Evolutionary conservation across 768 basidiomycete species (phyloP).

Genomic region (Tremella mesenterica): DNA sequence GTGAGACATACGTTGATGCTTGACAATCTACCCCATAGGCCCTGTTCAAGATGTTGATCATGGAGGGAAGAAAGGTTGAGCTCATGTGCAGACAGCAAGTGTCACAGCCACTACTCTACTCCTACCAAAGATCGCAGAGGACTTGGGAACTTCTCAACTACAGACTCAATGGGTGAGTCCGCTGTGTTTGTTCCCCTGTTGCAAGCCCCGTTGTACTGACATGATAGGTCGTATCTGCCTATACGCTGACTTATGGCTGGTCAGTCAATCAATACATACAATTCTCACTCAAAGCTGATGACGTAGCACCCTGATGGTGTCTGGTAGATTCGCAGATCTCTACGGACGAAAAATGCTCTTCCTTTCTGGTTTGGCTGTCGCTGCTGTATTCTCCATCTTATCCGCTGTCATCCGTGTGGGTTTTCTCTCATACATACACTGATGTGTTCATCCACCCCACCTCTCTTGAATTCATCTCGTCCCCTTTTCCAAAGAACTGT

Average conservation of each 20-base stretch:
- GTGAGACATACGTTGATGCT: no score
- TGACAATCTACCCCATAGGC: no score
- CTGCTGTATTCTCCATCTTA: slow-evolving; percentile 53
- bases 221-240: slow-evolving; percentile 14
- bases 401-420: slow-evolving; percentile 16
- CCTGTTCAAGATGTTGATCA: no score
- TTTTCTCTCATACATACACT: not conserved
- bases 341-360: slow-evolving; percentile 66
- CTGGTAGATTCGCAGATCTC: slow-evolving; percentile 23
- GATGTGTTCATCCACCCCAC: not conserved
- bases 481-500: no score
- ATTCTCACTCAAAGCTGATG: not conserved
- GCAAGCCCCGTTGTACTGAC: no score
- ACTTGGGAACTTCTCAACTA: slow-evolving; percentile 12
- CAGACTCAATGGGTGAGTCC: slow-evolving; percentile 19
- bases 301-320: slow-evolving; percentile 15
- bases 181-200: no score
- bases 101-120: slow-evolving; percentile 1
- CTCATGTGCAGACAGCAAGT: not conserved
- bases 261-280: not conserved
- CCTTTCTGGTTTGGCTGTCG: slow-evolving; percentile 53
- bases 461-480: not conserved
- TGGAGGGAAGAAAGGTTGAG: no score
- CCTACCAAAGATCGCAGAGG: slow-evolving; percentile 15
- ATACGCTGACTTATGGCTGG: slow-evolving; percentile 17